Evolutionary conservation across 2,329 filamentous ascomycete species (phyloP).

Genomic region (Xylariaceae sp.): DNA sequence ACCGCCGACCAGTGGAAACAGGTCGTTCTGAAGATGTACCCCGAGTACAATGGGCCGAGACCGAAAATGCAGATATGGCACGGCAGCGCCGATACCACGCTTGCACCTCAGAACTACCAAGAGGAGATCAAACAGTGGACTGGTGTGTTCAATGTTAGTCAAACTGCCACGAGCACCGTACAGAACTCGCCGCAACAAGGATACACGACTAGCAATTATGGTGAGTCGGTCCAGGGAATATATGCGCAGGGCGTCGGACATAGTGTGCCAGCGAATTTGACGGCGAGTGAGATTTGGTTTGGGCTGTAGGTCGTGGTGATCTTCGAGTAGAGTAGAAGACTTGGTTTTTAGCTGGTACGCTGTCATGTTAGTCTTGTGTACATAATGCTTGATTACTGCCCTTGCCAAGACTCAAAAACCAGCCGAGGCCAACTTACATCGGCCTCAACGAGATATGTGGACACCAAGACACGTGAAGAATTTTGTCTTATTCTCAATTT

Average conservation of each 20-base stretch:
- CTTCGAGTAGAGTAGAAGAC: background rate
- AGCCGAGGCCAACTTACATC: conserved; percentile 6
- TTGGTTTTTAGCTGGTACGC: background rate
- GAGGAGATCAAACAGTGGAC: conserved; percentile 65
- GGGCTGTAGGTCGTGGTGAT: conserved; percentile 28
- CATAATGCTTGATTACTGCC: too few species aligned
- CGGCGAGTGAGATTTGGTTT: conserved; percentile 43
- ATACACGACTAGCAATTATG: conserved; percentile 49
- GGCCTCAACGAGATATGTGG: background rate
- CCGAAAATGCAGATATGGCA: conserved; percentile 66
- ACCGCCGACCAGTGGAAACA: conserved; percentile 55
- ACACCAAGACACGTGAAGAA: background rate
- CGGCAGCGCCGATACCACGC: conserved; percentile 56
- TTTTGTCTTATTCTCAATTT: background rate
- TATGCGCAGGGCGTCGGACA: conserved; percentile 43
- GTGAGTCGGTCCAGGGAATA: conserved; percentile 45
- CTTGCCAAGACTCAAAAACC: too few species aligned
- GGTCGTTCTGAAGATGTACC: conserved; percentile 53
- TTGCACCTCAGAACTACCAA: conserved; percentile 60
- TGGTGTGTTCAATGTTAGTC: conserved; percentile 51
- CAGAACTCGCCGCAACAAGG: conserved; percentile 45
- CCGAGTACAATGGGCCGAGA: conserved; percentile 54
- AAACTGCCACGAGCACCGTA: conserved; percentile 38
- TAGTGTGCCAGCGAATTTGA: conserved; percentile 41
- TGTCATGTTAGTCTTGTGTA: background rate